Conservation (phyloP, 345 rosid genomes). For the Nasturtium officinale region DNA sequence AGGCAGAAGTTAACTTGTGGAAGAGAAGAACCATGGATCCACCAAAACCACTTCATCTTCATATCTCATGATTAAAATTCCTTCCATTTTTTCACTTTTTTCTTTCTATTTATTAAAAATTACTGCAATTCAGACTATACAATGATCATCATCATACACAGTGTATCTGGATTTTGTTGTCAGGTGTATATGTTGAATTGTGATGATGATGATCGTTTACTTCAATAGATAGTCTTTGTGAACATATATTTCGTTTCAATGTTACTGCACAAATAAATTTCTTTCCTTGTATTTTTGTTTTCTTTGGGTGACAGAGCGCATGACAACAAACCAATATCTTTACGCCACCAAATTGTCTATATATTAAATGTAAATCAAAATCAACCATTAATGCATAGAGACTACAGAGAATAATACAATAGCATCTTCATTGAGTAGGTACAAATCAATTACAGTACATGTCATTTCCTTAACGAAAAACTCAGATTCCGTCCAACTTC, state of each 20-base stretch:
- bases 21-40: conserved; percentile 83
- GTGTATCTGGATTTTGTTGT: conserved; percentile 14
- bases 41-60: conserved; percentile 70
- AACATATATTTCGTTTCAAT: conserved; percentile 9
- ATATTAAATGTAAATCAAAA: conserved; percentile 32
- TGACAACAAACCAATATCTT: conserved; percentile 36
- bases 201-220: conserved; percentile 2
- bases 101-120: background rate
- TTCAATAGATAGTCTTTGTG: conserved; percentile 22
- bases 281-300: background rate
- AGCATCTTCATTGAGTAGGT: conserved; percentile 35
- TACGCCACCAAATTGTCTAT: conserved; percentile 25
- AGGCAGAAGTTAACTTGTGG: conserved; percentile 84
- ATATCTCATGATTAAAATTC: conserved; percentile 20
- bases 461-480: conserved; percentile 11
- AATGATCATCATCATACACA: conserved; percentile 18
- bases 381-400: conserved; percentile 6
- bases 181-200: conserved; percentile 17
- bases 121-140: conserved; percentile 1
- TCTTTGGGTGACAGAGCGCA: conserved; percentile 9
- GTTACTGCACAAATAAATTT: background rate
- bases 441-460: conserved; percentile 25
- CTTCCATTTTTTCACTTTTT: background rate
- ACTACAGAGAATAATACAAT: background rate
- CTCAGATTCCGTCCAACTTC: background rate